These are phyloP conservation scores for Purshia tridentata DNA, from an alignment of 306 rosid species.

Conservation along the genomic window DNA sequence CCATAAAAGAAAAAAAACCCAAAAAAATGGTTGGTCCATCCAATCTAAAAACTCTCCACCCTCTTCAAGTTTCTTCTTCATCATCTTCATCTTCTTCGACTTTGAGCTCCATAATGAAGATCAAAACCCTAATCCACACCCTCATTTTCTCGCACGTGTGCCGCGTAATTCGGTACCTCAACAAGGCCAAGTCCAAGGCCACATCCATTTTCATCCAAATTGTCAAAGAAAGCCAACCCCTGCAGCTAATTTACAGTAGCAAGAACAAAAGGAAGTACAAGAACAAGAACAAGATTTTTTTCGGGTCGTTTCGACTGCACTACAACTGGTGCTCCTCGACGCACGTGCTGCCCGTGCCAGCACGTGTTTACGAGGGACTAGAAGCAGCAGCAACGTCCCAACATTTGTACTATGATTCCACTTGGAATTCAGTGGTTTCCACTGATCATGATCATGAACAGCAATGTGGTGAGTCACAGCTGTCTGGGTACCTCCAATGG, in stretches of 20 bases:
- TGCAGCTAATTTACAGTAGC: constrained; percentile 14
- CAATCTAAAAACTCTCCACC: constrained; percentile 39
- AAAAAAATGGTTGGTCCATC: constrained; percentile 51
- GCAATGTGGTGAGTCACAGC: constrained; percentile 39
- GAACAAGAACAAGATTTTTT: constrained; percentile 40
- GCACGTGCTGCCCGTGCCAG: constrained; percentile 57
- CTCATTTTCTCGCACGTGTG: constrained; percentile 60
- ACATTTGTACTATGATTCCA: constrained; percentile 42
- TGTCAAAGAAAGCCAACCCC: constrained; percentile 35
- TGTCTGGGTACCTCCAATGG: constrained; percentile 78
- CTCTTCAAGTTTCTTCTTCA: constrained; percentile 38
- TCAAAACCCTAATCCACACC: constrained; percentile 61
- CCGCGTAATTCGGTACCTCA: constrained; percentile 49
- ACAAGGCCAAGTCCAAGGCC: constrained; percentile 56
- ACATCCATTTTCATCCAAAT: constrained; percentile 33
- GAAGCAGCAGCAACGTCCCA: not conserved
- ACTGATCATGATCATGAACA: not conserved
- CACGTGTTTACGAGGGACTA: constrained; percentile 44
- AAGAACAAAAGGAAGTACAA: constrained; percentile 29
- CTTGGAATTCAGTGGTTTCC: constrained; percentile 36
- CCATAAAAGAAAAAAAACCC: not conserved
- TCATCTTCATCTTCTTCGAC: constrained; percentile 35
- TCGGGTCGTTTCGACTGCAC: constrained; percentile 89
- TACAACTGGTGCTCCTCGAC: constrained; percentile 83
- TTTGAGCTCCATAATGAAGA: constrained; percentile 41